phyloP scores from a whole-genome alignment of 164 flowering plant genomes.

The Vitis amurensis region DNA sequence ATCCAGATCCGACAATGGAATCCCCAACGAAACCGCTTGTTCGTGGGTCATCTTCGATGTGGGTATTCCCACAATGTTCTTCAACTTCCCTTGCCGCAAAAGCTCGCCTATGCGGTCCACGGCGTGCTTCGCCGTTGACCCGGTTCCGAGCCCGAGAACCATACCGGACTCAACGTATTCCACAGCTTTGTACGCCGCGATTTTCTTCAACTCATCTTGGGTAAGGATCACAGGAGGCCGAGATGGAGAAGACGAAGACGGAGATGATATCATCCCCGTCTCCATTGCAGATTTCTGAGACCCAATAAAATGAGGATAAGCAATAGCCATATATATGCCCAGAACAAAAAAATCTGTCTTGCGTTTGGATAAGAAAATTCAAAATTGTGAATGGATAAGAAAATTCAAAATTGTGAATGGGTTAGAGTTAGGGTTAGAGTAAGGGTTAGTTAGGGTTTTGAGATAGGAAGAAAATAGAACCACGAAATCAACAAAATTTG shows the following conservation, averaged over 20 bases:
- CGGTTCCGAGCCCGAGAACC: conserved; percentile 95
- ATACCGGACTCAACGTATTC: conserved; percentile 88
- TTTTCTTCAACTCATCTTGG: conserved; percentile 78
- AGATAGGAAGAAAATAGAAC: too few species aligned
- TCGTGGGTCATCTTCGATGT: conserved; percentile 76
- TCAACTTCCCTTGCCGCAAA: conserved; percentile 57
- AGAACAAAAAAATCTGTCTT: too few species aligned
- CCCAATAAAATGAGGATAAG: conserved; percentile 34
- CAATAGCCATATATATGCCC: conserved; percentile 37
- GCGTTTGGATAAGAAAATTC: too few species aligned
- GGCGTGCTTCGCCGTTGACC: conserved; percentile 83
- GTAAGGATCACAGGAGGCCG: conserved; percentile 38
- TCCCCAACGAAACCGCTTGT: conserved; percentile 69
- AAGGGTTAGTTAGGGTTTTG: too few species aligned
- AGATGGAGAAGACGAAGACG: conserved; percentile 12
- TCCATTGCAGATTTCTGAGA: conserved; percentile 32
- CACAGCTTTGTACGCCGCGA: conserved; percentile 89
- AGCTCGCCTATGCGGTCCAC: conserved; percentile 75
- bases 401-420: too few species aligned
- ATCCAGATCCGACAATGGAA: conserved; percentile 80
- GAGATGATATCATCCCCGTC: conserved; percentile 8
- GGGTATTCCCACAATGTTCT: conserved; percentile 76
- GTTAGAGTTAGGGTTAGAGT: too few species aligned
- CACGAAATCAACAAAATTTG: too few species aligned
- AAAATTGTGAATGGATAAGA: too few species aligned